Percentiles rank a stretch among this genome's conserved stretches.
Evolutionary conservation across 176 grass and related monocot genomes (phyloP).

Genomic region (Raddia guianensis): DNA sequence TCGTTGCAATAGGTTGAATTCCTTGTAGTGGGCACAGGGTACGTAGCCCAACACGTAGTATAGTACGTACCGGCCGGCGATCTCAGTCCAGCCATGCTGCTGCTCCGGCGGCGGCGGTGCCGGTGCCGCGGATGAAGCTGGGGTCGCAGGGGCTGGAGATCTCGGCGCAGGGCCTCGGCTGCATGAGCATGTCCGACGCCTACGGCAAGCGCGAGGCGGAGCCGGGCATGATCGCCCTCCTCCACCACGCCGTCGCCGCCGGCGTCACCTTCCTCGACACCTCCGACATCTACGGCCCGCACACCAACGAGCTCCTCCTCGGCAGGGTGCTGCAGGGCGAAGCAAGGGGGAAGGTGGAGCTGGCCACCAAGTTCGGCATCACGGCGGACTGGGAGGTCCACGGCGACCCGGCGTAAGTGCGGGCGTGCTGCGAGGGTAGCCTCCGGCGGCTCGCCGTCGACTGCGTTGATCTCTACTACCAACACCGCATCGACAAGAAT

Average conservation of each 20-base stretch:
- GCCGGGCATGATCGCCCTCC: slow-evolving; percentile 67
- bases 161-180: slow-evolving; percentile 66
- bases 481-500: no score
- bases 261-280: slow-evolving; percentile 84
- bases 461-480: slow-evolving; percentile 74
- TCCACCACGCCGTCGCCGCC: slow-evolving; percentile 66
- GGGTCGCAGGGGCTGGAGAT: slow-evolving; percentile 76
- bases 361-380: slow-evolving; percentile 52
- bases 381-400: slow-evolving; percentile 2
- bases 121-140: slow-evolving; percentile 51
- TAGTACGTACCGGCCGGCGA: no score
- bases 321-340: slow-evolving; percentile 55
- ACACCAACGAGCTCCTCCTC: slow-evolving; percentile 79
- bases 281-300: slow-evolving; percentile 79
- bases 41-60: no score
- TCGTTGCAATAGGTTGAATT: no score
- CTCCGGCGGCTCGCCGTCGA: slow-evolving; percentile 54
- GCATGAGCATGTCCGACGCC: slow-evolving; percentile 69
- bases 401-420: slow-evolving; percentile 57
- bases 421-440: slow-evolving; percentile 61
- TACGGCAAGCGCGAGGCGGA: slow-evolving; percentile 73
- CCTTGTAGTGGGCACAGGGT: no score
- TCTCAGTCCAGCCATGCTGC: slow-evolving; percentile 43
- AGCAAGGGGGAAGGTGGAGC: slow-evolving; percentile 38
- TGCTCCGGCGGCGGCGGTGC: background rate